Conservation (phyloP, 305 asterid species). For the Solanum hybrid region DNA sequence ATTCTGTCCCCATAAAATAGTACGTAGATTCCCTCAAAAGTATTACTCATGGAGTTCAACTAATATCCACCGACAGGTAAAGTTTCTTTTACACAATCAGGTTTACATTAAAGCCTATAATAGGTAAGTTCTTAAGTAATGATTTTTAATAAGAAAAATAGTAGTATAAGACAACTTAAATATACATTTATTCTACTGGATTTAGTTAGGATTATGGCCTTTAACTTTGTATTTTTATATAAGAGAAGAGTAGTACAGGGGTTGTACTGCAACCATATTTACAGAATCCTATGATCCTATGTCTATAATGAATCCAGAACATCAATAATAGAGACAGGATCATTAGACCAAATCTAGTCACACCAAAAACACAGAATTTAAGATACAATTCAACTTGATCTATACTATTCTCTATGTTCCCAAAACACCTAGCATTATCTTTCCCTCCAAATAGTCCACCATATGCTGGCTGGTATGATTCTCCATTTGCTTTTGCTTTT, state of each 20-base stretch:
- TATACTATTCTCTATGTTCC: background rate
- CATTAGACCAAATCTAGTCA: background rate
- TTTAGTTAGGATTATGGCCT: background rate
- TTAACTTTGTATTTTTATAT: background rate
- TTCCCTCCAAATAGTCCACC: background rate
- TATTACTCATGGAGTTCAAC: background rate
- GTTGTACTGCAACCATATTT: background rate
- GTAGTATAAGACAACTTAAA: background rate
- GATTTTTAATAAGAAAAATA: background rate
- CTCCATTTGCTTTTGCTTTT: background rate
- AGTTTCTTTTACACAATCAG: background rate
- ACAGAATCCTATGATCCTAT: background rate
- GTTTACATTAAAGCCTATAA: background rate
- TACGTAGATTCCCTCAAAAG: background rate
- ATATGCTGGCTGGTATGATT: background rate
- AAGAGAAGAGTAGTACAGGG: background rate
- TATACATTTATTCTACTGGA: background rate
- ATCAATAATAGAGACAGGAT: background rate
- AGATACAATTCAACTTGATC: background rate
- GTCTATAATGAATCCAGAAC: background rate
- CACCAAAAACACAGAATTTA: background rate
- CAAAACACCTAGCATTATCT: background rate
- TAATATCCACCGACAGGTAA: background rate
- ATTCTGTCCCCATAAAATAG: background rate
- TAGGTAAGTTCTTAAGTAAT: background rate